phyloP scores from a whole-genome alignment of 257 asterid species.

The Solanum habrochaites region DNA sequence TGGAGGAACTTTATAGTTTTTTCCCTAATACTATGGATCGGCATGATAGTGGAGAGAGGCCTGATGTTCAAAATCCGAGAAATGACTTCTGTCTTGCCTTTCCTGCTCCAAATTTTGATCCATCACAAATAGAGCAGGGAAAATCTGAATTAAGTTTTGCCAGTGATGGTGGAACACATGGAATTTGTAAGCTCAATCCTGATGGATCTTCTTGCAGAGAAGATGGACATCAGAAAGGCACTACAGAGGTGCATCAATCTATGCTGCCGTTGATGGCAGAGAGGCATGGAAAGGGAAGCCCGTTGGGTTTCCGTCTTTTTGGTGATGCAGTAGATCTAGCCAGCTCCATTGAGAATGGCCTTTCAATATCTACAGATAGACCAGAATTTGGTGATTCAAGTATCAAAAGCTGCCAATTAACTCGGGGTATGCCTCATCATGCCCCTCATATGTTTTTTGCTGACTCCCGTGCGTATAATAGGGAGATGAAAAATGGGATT shows the following conservation, averaged over 20 bases:
- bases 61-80: constrained; percentile 34
- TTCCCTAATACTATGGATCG: constrained; percentile 60
- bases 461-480: constrained; percentile 9
- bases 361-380: neutral
- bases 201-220: constrained; percentile 5
- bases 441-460: constrained; percentile 32
- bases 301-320: constrained; percentile 1
- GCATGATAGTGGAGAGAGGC: constrained; percentile 51
- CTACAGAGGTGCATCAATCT: neutral
- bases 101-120: constrained; percentile 7
- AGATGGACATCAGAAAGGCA: neutral
- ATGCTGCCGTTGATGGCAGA: neutral
- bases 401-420: constrained; percentile 1
- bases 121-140: constrained; percentile 9
- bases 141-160: constrained; percentile 1
- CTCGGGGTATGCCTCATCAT: constrained; percentile 3
- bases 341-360: constrained; percentile 2
- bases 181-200: neutral
- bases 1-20: constrained; percentile 46
- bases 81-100: constrained; percentile 7
- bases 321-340: constrained; percentile 23
- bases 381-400: constrained; percentile 1
- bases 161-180: neutral
- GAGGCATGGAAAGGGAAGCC: neutral
- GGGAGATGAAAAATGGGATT: neutral